Percentiles rank a stretch among this genome's conserved stretches.
Evolutionary conservation across 2,329 filamentous ascomycete genomes (phyloP).

Genomic region (Pseudogymnoascus sp.): DNA sequence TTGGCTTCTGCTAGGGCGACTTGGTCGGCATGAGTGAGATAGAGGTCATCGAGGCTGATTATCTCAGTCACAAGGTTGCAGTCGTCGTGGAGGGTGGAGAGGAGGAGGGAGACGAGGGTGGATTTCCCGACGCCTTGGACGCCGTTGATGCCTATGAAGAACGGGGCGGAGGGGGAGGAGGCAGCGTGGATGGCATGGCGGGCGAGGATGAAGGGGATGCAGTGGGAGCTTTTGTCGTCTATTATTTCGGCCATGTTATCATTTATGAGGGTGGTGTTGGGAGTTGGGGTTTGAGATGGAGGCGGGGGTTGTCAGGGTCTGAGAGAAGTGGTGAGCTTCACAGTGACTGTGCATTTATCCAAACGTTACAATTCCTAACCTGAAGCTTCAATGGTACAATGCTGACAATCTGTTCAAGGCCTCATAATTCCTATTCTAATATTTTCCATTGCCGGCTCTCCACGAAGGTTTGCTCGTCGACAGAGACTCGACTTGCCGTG

Average conservation of each 20-base stretch:
- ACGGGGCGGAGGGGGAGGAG: constrained; percentile 45
- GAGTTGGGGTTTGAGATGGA: background rate
- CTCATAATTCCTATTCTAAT: background rate
- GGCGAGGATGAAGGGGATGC: constrained; percentile 68
- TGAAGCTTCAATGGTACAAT: background rate
- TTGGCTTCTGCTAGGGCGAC: constrained; percentile 46
- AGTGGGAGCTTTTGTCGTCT: constrained; percentile 74
- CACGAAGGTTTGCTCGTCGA: background rate
- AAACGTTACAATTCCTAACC: background rate
- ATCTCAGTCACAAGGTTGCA: constrained; percentile 51
- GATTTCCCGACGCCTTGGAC: constrained; percentile 92
- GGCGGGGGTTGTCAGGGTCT: background rate
- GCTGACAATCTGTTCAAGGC: background rate
- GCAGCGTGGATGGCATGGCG: constrained; percentile 47
- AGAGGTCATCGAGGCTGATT: constrained; percentile 64
- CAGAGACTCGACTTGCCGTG: background rate
- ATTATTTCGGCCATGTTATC: constrained; percentile 47
- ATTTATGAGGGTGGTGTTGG: background rate
- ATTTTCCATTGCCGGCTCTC: background rate
- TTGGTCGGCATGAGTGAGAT: constrained; percentile 56
- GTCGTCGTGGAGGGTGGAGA: constrained; percentile 44
- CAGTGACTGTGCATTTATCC: background rate
- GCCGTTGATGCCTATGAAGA: constrained; percentile 84
- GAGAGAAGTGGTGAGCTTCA: background rate
- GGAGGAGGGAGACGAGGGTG: constrained; percentile 67